Evolutionary conservation across 352 stramenopile species (phyloP), one percentile per base, ranked within the genome.

Genomic region (Pythium biforme): DNA sequence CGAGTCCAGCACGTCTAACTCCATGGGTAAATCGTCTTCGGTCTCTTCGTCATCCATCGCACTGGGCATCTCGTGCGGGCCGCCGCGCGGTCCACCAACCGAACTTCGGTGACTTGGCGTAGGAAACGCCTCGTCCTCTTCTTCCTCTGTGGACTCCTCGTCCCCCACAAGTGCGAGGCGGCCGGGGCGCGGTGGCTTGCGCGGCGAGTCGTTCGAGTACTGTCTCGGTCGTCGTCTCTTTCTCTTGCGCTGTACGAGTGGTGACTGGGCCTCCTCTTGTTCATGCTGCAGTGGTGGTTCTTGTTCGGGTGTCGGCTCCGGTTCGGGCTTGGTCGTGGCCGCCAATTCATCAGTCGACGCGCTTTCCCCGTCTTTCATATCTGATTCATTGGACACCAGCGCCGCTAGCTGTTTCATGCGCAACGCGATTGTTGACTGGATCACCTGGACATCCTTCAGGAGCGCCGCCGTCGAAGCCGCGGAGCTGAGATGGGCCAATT

Each of bases 101-200:
- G 11, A 17, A 2, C 8, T 19, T 43, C n/a, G 37, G 12, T 14
- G 37, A 12, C 9, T 43, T 4, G 12, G 37, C 9, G 4, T n/a
- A 5, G 23, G 14, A 11, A 25, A 48, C 22, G 43, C 46, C 23
- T 52, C 29, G 17, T 51, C 25, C 4, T 34, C n/a, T 1, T 50
- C 56, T 12, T 41, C 46, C 7, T 63, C 45, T 12, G n/a, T 31
- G n/a, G n/a, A 3, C 23, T 37, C 48, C 22, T 59, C 37, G 4
- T 60, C 50, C 19, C 8, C 37, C 37, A 39, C 10, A 14, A 55
- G 23, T 14, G 41, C 31, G 48, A 60, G 22, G 23, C 50, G 59
- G 17, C 51, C 59, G 0, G 59, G 50, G 14, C 59, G 59, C n/a
- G 51, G 51, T 11, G 58, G 58, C 29, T 65, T 65, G n/a, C 48